A percentile compares a stretch with the other conserved stretches of the same genome.
phyloP scores from a whole-genome alignment of 2,329 filamentous ascomycete genomes.

The Calonectria pauciramosa region DNA sequence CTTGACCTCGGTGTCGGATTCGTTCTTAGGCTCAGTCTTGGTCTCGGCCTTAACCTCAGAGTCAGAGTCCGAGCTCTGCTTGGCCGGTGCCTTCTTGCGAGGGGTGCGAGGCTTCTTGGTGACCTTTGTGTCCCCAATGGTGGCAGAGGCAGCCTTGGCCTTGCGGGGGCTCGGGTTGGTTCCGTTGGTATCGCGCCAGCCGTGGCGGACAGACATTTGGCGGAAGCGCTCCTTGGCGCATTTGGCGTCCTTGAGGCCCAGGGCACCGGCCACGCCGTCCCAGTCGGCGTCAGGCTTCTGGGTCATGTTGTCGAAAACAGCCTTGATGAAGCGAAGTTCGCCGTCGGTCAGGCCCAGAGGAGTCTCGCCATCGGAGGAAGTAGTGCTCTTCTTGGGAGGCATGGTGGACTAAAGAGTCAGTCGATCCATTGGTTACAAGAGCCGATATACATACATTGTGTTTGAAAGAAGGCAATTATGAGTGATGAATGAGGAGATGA shows the following conservation, averaged over 20 bases:
- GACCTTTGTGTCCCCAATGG: constrained; percentile 44
- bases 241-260: constrained; percentile 57
- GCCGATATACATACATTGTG: constrained; percentile 18
- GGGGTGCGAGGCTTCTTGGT: constrained; percentile 49
- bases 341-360: constrained; percentile 48
- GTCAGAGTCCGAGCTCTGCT: constrained; percentile 41
- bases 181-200: constrained; percentile 50
- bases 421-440: not conserved
- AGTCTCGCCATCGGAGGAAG: constrained; percentile 34
- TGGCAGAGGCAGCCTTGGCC: constrained; percentile 33
- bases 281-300: constrained; percentile 58
- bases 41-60: constrained; percentile 36
- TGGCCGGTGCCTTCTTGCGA: constrained; percentile 47
- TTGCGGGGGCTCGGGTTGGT: constrained; percentile 46
- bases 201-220: constrained; percentile 56
- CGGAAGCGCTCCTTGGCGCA: constrained; percentile 59
- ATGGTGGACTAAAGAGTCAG: constrained; percentile 37
- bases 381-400: constrained; percentile 49
- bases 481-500: not conserved
- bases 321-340: constrained; percentile 57
- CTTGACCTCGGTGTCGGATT: constrained; percentile 34
- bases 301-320: constrained; percentile 58
- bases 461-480: not conserved
- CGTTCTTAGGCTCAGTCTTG: constrained; percentile 33
- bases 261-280: constrained; percentile 51